A percentile compares a stretch with the other conserved stretches of the same genome.
Evolutionary conservation across 2,329 filamentous ascomycete genomes (phyloP).

Genomic region (Diaporthe ampelina): DNA sequence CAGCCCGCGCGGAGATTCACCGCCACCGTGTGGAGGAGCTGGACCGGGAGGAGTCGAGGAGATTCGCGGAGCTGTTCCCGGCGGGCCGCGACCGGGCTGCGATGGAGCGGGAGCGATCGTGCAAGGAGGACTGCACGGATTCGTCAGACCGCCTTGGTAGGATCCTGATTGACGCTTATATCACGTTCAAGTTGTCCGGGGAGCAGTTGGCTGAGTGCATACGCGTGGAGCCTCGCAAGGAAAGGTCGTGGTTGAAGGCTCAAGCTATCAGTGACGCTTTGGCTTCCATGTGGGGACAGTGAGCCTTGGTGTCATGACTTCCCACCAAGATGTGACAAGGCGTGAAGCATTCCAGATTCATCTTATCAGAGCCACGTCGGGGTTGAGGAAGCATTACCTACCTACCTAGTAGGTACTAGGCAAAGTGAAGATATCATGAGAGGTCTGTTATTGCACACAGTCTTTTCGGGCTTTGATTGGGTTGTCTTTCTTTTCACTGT

Average conservation of each 20-base stretch:
- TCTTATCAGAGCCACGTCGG: no score
- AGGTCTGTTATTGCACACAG: no score
- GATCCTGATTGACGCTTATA: slow-evolving; percentile 36
- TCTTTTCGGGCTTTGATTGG: background rate
- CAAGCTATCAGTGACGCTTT: background rate
- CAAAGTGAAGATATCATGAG: background rate
- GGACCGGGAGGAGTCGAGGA: slow-evolving; percentile 27
- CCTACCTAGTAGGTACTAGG: background rate
- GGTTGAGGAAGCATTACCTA: background rate
- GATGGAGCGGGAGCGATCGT: background rate
- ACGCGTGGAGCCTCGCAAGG: slow-evolving; percentile 6
- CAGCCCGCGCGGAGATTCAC: background rate
- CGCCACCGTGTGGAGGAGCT: background rate
- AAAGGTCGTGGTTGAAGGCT: background rate
- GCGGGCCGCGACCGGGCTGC: background rate
- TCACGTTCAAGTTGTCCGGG: slow-evolving; percentile 34
- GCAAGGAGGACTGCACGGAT: background rate
- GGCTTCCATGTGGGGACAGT: background rate
- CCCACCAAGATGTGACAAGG: background rate
- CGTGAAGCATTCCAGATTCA: background rate
- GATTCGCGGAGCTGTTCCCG: slow-evolving; percentile 10
- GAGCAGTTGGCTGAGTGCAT: slow-evolving; percentile 33
- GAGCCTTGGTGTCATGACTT: background rate
- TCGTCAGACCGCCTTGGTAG: slow-evolving; percentile 24
- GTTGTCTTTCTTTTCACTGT: background rate